Evolutionary conservation across 2,329 filamentous ascomycete genomes (phyloP), one percentile per base, ranked within the genome.

Genomic region (Fusarium transvaalense): DNA sequence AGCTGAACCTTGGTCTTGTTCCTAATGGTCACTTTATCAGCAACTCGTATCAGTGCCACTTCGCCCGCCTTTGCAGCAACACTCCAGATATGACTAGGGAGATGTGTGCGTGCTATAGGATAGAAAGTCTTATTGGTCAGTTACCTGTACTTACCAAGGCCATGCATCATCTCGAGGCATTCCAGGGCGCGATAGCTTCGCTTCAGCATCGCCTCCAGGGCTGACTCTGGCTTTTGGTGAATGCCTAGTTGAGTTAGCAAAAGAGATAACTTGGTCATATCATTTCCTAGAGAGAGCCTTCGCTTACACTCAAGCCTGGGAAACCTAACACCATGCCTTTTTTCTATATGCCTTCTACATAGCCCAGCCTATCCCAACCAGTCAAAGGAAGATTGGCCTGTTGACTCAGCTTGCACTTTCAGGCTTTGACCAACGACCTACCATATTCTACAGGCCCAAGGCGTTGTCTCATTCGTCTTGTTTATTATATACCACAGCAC

Each of bases 101-200:
- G 54, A 65, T 68, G 63, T 47, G 64, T 59, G 71, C 72, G 72
- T 74, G 72, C 69, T 60, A 71, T 55, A 14, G 48, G 13, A 61
- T 52, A 25, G 27, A 15, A 8, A 35, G 34, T 56, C 39, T 54
- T 46, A 74, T 75, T 75, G 73, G 73, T 12, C 23, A 19, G 29
- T 42, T 27, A 15, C 12, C 42, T 23, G 39, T 41, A 41, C 34
- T 56, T 50, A 37, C 53, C 61, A 66, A 56, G 51, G 50, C 42
- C 34, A 37, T 55, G 39, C 38, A 64, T 66, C 58, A 67, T 70
- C 58, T 27, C 46, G 48, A 69, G 68, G 65, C 68, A 67, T 64
- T 69, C 65, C 52, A 57, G 56, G 46, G 54, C 58, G 35, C 45
- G 48, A 56, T 45, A 53, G 46, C 53, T 35, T 48, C 58, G 45